These are phyloP conservation scores for Sporormia fimetaria DNA, from an alignment of 495 filamentous ascomycete genomes.

Conservation along the genomic window DNA sequence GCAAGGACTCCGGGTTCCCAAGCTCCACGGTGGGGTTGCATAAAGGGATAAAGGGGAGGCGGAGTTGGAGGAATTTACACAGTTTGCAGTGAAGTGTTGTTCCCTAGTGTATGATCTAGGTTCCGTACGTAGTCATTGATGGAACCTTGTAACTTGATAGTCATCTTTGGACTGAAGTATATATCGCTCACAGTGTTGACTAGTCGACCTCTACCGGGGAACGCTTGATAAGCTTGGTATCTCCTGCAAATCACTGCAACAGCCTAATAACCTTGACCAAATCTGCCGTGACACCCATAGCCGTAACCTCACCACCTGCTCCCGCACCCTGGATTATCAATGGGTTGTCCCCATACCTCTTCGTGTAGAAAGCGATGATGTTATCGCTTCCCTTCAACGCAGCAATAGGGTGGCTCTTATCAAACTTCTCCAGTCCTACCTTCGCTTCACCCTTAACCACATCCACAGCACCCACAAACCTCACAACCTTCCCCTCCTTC, in stretches of 20 bases:
- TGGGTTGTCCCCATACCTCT: slow-evolving; percentile 79
- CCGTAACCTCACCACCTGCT: slow-evolving; percentile 88
- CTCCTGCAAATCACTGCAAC: slow-evolving; percentile 16
- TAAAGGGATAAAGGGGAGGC: no score
- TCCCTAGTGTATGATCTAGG: no score
- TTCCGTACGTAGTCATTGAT: no score
- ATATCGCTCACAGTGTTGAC: no score
- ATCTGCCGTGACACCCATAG: slow-evolving; percentile 89
- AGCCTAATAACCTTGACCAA: slow-evolving; percentile 65
- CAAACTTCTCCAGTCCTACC: slow-evolving; percentile 71
- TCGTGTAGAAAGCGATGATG: slow-evolving; percentile 95
- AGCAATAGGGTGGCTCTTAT: slow-evolving; percentile 60
- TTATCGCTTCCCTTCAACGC: slow-evolving; percentile 93
- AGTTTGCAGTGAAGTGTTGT: no score
- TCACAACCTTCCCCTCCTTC: slow-evolving; percentile 77
- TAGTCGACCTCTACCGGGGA: no score
- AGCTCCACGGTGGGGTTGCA: no score
- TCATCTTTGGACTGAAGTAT: no score
- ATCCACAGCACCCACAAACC: slow-evolving; percentile 90
- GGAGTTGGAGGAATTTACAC: no score
- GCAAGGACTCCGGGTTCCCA: no score
- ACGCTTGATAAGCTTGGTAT: no score
- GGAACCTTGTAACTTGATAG: no score
- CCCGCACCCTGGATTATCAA: slow-evolving; percentile 91
- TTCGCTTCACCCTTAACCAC: slow-evolving; percentile 62